Percentiles rank a stretch among this genome's conserved stretches.
These are phyloP conservation scores for Dothistroma septosporum DNA, from an alignment of 2,329 filamentous ascomycete species.

Conservation along the genomic window DNA sequence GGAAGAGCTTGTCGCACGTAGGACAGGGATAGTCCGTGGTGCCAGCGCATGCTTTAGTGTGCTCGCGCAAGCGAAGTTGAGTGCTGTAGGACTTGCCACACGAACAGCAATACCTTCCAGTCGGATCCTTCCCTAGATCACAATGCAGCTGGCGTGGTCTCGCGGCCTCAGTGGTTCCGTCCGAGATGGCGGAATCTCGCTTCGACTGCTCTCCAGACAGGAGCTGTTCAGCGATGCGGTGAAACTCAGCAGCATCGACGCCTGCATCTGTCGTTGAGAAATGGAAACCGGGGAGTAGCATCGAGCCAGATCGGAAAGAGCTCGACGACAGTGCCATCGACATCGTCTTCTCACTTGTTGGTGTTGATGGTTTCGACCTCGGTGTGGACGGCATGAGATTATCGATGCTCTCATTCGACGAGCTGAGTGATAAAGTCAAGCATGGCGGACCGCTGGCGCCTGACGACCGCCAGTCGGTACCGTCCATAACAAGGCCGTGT, in stretches of 20 bases:
- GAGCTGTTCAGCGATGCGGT: constrained; percentile 22
- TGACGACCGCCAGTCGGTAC: constrained; percentile 11
- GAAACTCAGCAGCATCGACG: constrained; percentile 23
- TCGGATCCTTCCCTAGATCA: constrained; percentile 18
- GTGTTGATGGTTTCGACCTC: constrained; percentile 1
- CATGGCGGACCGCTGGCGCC: constrained; percentile 2
- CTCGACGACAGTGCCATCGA: not conserved
- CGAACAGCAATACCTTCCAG: constrained; percentile 20
- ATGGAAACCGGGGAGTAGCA: constrained; percentile 22
- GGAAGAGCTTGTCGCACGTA: constrained; percentile 20
- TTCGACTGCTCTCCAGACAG: constrained; percentile 16
- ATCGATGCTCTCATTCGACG: constrained; percentile 12
- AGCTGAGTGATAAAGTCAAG: constrained; percentile 15
- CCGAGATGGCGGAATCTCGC: constrained; percentile 9
- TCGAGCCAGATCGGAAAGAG: not conserved
- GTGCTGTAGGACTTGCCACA: constrained; percentile 22
- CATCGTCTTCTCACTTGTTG: not conserved
- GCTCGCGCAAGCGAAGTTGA: constrained; percentile 13
- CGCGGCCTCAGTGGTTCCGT: constrained; percentile 9
- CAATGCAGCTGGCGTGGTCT: constrained; percentile 17
- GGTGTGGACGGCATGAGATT: constrained; percentile 9
- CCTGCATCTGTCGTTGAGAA: constrained; percentile 21
- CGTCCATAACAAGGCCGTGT: constrained; percentile 17
- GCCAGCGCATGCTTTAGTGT: constrained; percentile 18
- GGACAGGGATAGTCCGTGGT: constrained; percentile 18